phyloP scores from a whole-genome alignment of 768 basidiomycete genomes.

The Boletus coccyginus region DNA sequence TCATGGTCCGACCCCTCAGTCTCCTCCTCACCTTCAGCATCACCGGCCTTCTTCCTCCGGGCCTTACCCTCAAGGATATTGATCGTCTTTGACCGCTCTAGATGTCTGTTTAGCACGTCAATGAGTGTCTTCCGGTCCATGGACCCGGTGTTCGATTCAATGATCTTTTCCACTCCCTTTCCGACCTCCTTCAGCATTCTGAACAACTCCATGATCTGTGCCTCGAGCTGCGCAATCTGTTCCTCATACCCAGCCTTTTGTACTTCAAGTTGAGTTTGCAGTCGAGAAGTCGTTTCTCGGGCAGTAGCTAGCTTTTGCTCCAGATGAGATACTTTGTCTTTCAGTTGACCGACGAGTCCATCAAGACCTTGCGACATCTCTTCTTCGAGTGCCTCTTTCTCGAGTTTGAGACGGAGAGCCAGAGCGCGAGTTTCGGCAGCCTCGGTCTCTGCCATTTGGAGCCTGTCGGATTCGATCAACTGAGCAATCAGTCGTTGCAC shows the following conservation, averaged over 20 bases:
- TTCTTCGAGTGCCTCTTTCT: constrained; percentile 80
- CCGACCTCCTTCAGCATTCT: constrained; percentile 88
- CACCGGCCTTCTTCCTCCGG: constrained; percentile 25
- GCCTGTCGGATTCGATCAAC: constrained; percentile 86
- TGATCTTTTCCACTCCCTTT: constrained; percentile 69
- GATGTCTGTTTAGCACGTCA: constrained; percentile 73
- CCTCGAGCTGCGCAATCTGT: constrained; percentile 82
- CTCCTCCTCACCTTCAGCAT: constrained; percentile 33
- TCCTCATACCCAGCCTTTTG: constrained; percentile 83
- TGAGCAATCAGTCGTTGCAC: constrained; percentile 86
- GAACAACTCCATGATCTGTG: constrained; percentile 92
- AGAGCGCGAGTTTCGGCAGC: constrained; percentile 63
- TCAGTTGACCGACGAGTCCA: constrained; percentile 81
- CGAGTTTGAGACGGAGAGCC: constrained; percentile 64
- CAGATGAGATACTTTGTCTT: constrained; percentile 60
- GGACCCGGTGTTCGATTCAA: constrained; percentile 54
- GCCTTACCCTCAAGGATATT: constrained; percentile 78
- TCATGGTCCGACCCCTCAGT: constrained; percentile 45
- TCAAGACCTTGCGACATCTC: constrained; percentile 79
- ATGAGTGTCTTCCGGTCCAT: constrained; percentile 85
- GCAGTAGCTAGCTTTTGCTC: constrained; percentile 81
- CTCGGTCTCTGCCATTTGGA: constrained; percentile 77
- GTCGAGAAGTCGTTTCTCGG: constrained; percentile 69
- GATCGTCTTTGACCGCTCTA: constrained; percentile 82
- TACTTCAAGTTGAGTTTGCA: constrained; percentile 74